Evolutionary conservation across 176 grass and related monocot species (phyloP), one percentile per base, ranked within the genome.

Genomic region (Pharus latifolius): DNA sequence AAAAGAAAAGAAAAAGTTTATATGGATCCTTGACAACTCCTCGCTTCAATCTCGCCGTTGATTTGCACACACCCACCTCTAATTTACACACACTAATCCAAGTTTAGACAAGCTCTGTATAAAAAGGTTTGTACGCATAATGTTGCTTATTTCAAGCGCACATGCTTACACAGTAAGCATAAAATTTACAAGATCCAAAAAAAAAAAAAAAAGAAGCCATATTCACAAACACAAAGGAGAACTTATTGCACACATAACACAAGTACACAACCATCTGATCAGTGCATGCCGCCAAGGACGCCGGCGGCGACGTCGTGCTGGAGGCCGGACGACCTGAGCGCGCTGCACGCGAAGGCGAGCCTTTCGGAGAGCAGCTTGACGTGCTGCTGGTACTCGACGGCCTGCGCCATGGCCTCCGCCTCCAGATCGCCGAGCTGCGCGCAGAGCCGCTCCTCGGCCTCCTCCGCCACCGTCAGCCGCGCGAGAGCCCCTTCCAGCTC

Each of bases 371-470:
- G 93, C 71, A 51, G 73, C 73, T 78, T 74, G 43, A 92, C 77
- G 7, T 56, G 86, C 35, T 82, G 56, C 22, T 54, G 74, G 72
- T 87, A 92, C 69, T 56, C 83, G 14, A 79, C 19, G 24, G 89
- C 93, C 44, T 89, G 48, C 56, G 0, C 2, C 23, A 89, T 31
- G 22, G 80, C 83, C 80, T 96, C 88, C 0, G 88, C 88, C 77
- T 96, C 88, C 30, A 92, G 76, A 73, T 92, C 93, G 5, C 85
- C 88, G 53, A 92, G 80, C 77, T 96, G 68, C 56, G 72, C 74
- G 53, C 86, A 89, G n/a, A 92, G 80, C 23, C 80, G 73, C 80
- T 92, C 88, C 86, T 92, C 88, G 40, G 74, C 93, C 73, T 89
- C 93, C 77, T 96, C 89, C 15, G 76, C 46, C 22, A 79, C 68